These are phyloP conservation scores for Lomentospora prolificans DNA, from an alignment of 2,329 filamentous ascomycete genomes.

Conservation along the genomic window DNA sequence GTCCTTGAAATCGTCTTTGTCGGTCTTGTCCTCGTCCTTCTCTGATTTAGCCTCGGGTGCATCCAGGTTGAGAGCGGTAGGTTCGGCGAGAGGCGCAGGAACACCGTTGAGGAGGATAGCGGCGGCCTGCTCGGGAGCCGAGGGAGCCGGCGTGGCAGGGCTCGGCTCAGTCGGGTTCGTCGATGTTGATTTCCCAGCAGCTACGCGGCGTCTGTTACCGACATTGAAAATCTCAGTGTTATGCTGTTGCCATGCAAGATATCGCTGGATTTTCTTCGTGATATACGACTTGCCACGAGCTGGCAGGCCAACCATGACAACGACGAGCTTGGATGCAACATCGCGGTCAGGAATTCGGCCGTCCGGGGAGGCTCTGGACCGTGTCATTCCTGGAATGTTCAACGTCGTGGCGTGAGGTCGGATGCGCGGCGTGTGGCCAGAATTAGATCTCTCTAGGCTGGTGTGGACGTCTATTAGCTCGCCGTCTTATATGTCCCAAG, in stretches of 20 bases:
- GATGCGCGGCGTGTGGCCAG: constrained; percentile 69
- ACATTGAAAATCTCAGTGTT: constrained; percentile 97
- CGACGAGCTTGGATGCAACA: constrained; percentile 91
- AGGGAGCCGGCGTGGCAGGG: constrained; percentile 29
- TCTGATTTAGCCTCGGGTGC: neutral
- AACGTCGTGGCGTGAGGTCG: constrained; percentile 83
- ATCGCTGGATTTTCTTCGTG: constrained; percentile 93
- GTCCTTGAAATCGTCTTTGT: constrained; percentile 40
- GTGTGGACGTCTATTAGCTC: constrained; percentile 4
- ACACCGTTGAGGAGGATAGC: constrained; percentile 48
- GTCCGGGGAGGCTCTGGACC: constrained; percentile 90
- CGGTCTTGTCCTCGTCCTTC: neutral
- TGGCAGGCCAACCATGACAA: constrained; percentile 95
- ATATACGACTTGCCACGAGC: constrained; percentile 97
- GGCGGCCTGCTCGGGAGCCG: constrained; percentile 33
- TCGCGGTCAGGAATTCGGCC: constrained; percentile 88
- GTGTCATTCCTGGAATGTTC: constrained; percentile 92
- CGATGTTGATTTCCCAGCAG: constrained; percentile 47
- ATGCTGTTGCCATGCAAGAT: constrained; percentile 95
- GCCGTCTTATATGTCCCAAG: neutral
- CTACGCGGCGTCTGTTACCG: constrained; percentile 77
- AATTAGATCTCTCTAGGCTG: constrained; percentile 52
- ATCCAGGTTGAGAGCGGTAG: constrained; percentile 10
- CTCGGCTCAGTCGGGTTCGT: constrained; percentile 15
- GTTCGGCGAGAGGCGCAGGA: constrained; percentile 24